Conservation (phyloP, 1,139 yeast genomes). For the Pichia sp. region DNA sequence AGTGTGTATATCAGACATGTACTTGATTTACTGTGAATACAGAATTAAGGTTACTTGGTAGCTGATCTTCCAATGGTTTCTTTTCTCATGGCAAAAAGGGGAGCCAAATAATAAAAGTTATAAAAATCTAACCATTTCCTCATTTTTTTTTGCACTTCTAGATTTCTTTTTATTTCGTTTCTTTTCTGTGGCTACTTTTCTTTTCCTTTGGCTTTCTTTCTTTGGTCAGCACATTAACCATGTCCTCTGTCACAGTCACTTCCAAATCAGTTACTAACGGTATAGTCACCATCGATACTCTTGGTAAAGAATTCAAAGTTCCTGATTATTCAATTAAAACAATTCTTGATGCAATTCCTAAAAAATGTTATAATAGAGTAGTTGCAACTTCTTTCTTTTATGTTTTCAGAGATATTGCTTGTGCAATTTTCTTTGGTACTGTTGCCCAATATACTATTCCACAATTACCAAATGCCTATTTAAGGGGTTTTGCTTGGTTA, state of each 20-base stretch:
- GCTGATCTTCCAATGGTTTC: not conserved
- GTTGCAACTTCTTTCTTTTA: slow-evolving; percentile 45
- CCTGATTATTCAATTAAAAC: slow-evolving; percentile 62
- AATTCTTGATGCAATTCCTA: slow-evolving; percentile 53
- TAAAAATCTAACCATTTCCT: not conserved
- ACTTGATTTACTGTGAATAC: too few relatives aligned
- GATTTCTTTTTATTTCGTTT: not conserved
- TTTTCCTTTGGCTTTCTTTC: not conserved
- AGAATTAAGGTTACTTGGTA: too few relatives aligned
- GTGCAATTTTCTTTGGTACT: slow-evolving; percentile 39
- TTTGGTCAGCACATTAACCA: slow-evolving; percentile 4
- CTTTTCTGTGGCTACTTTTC: not conserved
- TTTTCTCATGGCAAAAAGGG: too few relatives aligned
- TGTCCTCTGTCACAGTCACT: slow-evolving; percentile 27
- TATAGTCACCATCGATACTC: slow-evolving; percentile 37
- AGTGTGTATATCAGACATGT: too few relatives aligned
- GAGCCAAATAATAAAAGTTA: not conserved
- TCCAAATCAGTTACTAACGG: slow-evolving; percentile 18
- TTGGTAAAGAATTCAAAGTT: slow-evolving; percentile 51
- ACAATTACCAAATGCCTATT: slow-evolving; percentile 35
- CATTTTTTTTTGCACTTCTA: not conserved
- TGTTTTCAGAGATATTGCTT: slow-evolving; percentile 50
- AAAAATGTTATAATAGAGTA: slow-evolving; percentile 54
- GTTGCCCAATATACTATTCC: slow-evolving; percentile 48
- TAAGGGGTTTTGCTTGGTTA: slow-evolving; percentile 55